phyloP scores from a whole-genome alignment of 2,329 filamentous ascomycete genomes.

The Pseudonectria foliicola region DNA sequence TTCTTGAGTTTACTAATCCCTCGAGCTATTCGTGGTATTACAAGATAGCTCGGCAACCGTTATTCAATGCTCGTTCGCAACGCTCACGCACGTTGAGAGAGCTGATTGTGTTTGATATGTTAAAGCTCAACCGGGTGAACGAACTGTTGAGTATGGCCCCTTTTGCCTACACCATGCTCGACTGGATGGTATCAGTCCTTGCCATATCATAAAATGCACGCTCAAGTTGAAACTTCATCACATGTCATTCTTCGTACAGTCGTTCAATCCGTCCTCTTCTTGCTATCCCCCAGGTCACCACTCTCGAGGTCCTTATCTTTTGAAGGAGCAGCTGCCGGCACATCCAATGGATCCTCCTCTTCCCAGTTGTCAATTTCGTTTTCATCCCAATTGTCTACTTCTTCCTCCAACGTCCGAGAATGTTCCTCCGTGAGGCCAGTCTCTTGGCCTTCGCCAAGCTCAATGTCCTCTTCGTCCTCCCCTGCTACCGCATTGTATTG shows the following conservation, averaged over 20 bases:
- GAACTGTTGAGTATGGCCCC: too few species aligned
- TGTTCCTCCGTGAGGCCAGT: constrained; percentile 48
- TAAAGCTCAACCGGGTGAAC: too few species aligned
- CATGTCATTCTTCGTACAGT: not conserved
- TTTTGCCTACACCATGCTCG: too few species aligned
- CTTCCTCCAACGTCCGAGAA: constrained; percentile 56
- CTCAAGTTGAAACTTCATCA: too few species aligned
- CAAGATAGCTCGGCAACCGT: too few species aligned
- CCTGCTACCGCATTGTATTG: constrained; percentile 65
- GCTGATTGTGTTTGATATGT: too few species aligned
- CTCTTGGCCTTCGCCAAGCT: constrained; percentile 68
- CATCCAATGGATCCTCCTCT: constrained; percentile 36
- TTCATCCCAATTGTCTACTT: constrained; percentile 92
- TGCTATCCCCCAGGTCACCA: constrained; percentile 23
- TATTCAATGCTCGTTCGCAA: too few species aligned
- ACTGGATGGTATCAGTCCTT: too few species aligned
- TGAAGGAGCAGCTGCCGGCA: constrained; percentile 6
- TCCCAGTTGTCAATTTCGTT: constrained; percentile 58
- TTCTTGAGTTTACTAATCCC: too few species aligned
- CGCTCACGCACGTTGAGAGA: too few species aligned
- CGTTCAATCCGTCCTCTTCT: constrained; percentile 27
- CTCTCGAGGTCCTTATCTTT: constrained; percentile 17
- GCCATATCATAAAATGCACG: too few species aligned
- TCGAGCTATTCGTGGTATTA: too few species aligned
- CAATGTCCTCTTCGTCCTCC: constrained; percentile 60